Evolutionary conservation across 1,139 yeast species (phyloP).

Genomic region (Suhomyces chickasaworum): DNA sequence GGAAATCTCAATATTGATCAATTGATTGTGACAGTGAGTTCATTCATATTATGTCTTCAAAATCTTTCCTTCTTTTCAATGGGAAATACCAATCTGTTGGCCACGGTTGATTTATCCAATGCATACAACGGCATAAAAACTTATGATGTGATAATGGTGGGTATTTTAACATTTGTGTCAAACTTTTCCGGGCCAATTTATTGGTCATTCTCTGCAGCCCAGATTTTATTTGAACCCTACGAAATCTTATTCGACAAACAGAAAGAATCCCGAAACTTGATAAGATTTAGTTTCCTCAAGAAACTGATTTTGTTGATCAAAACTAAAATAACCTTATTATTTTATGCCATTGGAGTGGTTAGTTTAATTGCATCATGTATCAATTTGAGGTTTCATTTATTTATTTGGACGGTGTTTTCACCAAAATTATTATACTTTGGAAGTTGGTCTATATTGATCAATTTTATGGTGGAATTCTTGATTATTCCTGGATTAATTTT

Average conservation of each 20-base stretch:
- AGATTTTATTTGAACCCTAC: constrained; percentile 41
- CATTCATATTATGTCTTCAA: constrained; percentile 49
- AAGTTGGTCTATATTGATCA: constrained; percentile 69
- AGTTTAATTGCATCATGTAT: constrained; percentile 70
- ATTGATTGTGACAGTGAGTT: constrained; percentile 25
- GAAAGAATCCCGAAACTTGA: constrained; percentile 18
- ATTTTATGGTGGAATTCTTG: constrained; percentile 43
- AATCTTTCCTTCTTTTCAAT: constrained; percentile 80
- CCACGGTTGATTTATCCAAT: constrained; percentile 86
- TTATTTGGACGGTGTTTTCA: constrained; percentile 96
- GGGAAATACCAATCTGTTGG: constrained; percentile 91
- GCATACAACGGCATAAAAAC: constrained; percentile 83
- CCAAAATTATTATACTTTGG: constrained; percentile 84
- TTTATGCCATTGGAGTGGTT: constrained; percentile 61
- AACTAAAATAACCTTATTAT: constrained; percentile 41
- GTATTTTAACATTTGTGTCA: constrained; percentile 73
- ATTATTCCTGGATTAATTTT: constrained; percentile 20
- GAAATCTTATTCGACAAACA: constrained; percentile 16
- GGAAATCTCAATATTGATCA: constrained; percentile 23
- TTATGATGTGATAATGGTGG: constrained; percentile 74
- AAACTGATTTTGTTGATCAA: constrained; percentile 39
- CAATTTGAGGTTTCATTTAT: constrained; percentile 76
- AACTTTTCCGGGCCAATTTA: constrained; percentile 85
- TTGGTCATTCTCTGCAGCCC: constrained; percentile 67
- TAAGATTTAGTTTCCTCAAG: constrained; percentile 27